phyloP scores from a whole-genome alignment of 495 filamentous ascomycete genomes.

The Tuber indicum region DNA sequence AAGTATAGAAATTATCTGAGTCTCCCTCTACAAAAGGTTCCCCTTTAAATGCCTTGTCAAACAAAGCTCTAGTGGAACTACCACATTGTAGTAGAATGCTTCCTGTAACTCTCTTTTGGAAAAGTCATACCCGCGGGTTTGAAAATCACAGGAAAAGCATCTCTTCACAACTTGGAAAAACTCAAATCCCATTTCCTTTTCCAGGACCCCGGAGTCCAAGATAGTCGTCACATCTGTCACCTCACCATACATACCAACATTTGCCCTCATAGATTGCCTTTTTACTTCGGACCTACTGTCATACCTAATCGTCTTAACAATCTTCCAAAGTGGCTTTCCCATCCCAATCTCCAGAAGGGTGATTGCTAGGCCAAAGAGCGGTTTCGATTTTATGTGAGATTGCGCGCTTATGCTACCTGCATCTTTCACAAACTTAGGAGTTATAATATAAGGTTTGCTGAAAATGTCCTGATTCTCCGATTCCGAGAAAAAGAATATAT shows the following conservation, averaged over 20 bases:
- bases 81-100: slow-evolving; percentile 16
- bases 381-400: slow-evolving; percentile 5
- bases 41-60: background rate
- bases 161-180: slow-evolving; percentile 14
- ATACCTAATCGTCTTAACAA: background rate
- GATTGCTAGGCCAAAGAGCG: slow-evolving; percentile 20
- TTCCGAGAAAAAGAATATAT: slow-evolving; percentile 19
- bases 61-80: slow-evolving; percentile 12
- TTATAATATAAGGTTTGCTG: slow-evolving; percentile 7
- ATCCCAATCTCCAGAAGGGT: slow-evolving; percentile 24
- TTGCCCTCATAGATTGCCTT: background rate
- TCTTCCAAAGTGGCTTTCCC: slow-evolving; percentile 13
- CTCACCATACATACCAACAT: slow-evolving; percentile 2
- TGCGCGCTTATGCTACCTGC: background rate
- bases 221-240: slow-evolving; percentile 16
- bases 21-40: background rate
- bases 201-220: slow-evolving; percentile 1
- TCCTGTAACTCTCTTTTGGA: slow-evolving; percentile 11
- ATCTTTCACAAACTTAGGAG: background rate
- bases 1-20: background rate
- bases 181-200: slow-evolving; percentile 12
- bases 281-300: too few relatives aligned
- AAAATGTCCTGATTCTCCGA: background rate
- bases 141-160: slow-evolving; percentile 18
- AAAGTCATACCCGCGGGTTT: slow-evolving; percentile 8